Evolutionary conservation across 2,329 filamentous ascomycete genomes (phyloP), one percentile per base, ranked within the genome.

Genomic region (Didymella pinodella): DNA sequence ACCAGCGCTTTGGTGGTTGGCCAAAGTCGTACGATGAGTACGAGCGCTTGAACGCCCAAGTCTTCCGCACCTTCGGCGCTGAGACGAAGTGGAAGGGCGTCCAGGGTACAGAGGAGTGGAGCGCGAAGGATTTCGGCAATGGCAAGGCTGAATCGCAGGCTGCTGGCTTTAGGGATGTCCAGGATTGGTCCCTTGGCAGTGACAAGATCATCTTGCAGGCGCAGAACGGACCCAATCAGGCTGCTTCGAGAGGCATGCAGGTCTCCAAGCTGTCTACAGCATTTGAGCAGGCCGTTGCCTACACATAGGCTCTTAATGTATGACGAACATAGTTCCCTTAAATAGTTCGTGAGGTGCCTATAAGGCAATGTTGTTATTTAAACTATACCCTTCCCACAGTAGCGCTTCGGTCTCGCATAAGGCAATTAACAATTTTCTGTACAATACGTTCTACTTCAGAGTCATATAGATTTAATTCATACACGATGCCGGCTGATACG

Each of bases 1-100:
- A 77, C 64, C 79, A 80, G 70, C 77, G 80, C 46, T 67, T 77
- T 7, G 79, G 78, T 10, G 65, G 67, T 20, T 82, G 79, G 78
- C 79, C 81, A 6, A 85, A 84, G 74, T 71, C 79, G 5, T 80
- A 79, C 63, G 70, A 62, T 8, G 80, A 83, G 65, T 84, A 84
- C 62, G 78, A 83, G 66, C 74, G 73, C 4, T 68, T 85, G 51
- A 82, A 81, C 48, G 77, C 76, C 0, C 75, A 81, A 47, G 49
- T 84, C 7, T 82, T 81, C 69, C 64, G 71, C 5, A 69, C 71
- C 18, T 84, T 79, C 61, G 70, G 70, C 4, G 38, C 38, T 3
- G 66, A 73, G 20, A 55, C 64, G 4, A 73, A 77, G 28, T 70
- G 83, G 66, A 77, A 79, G 64, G 77, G 75, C 0, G 68, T 77